These are phyloP conservation scores for Vigna radiata DNA, from an alignment of 306 rosid species.

Conservation along the genomic window DNA sequence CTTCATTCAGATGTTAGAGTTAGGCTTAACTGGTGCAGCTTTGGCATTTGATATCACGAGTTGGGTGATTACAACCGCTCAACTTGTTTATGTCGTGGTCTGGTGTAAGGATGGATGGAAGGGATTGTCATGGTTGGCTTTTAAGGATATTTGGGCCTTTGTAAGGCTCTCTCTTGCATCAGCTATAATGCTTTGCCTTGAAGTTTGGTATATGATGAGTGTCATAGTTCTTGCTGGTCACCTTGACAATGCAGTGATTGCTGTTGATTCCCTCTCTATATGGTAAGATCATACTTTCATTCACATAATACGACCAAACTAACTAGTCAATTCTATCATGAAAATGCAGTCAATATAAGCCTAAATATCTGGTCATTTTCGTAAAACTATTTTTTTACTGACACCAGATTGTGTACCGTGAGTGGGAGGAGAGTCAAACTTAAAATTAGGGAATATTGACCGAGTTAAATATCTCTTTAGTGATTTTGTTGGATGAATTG, in stretches of 20 bases:
- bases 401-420: background rate
- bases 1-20: conserved; percentile 58
- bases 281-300: conserved; percentile 62
- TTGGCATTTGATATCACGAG: conserved; percentile 69
- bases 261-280: conserved; percentile 81
- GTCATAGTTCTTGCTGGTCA: conserved; percentile 75
- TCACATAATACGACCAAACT: background rate
- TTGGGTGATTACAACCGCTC: conserved; percentile 69
- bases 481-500: conserved; percentile 1
- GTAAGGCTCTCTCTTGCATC: conserved; percentile 89
- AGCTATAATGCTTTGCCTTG: conserved; percentile 93
- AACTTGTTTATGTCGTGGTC: conserved; percentile 65
- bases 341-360: background rate
- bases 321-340: background rate
- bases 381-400: background rate
- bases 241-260: conserved; percentile 73
- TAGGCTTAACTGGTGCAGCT: conserved; percentile 79
- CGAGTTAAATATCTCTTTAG: background rate
- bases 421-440: background rate
- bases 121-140: conserved; percentile 74
- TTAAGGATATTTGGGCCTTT: conserved; percentile 85
- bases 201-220: conserved; percentile 88
- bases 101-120: conserved; percentile 95
- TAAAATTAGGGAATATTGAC: conserved; percentile 3
- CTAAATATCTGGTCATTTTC: background rate